Conservation (phyloP, 1,284 basidiomycete genomes). For the Cystobasidium slooffiae region DNA sequence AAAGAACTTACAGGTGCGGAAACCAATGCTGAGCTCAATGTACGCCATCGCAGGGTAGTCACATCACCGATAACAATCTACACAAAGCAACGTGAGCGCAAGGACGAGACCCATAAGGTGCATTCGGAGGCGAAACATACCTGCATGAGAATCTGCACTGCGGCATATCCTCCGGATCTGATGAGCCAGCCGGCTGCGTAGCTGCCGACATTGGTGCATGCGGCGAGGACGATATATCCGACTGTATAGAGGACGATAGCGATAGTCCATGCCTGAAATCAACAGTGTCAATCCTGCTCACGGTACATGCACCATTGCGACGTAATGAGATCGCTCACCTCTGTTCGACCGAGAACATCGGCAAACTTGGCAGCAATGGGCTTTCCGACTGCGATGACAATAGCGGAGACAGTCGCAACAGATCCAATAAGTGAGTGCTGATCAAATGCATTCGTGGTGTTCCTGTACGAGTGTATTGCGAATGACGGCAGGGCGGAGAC, state of each 20-base stretch:
- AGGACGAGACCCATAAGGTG: conserved; percentile 55
- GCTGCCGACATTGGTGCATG: conserved; percentile 64
- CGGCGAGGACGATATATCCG: conserved; percentile 70
- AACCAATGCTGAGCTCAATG: conserved; percentile 68
- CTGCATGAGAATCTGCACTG: conserved; percentile 73
- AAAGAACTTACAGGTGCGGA: conserved; percentile 67
- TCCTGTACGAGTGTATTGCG: conserved; percentile 44
- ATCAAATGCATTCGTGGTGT: conserved; percentile 9
- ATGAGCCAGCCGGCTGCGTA: conserved; percentile 64
- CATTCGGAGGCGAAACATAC: conserved; percentile 60
- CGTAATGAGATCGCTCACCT: conserved; percentile 48
- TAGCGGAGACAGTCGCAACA: conserved; percentile 62
- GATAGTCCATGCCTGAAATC: conserved; percentile 61
- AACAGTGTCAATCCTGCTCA: background rate
- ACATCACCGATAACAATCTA: conserved; percentile 67
- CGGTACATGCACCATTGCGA: background rate
- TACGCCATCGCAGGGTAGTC: conserved; percentile 77
- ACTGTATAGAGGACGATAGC: conserved; percentile 62
- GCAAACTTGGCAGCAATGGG: conserved; percentile 79
- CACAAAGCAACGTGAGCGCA: background rate
- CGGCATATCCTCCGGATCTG: conserved; percentile 60
- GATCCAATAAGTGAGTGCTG: conserved; percentile 68
- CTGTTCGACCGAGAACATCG: conserved; percentile 65
- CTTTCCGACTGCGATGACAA: conserved; percentile 68
- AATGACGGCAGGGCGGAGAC: background rate